Evolutionary conservation across 768 basidiomycete species (phyloP), one percentile per base, ranked within the genome.

Genomic region (Mycena alexandri): DNA sequence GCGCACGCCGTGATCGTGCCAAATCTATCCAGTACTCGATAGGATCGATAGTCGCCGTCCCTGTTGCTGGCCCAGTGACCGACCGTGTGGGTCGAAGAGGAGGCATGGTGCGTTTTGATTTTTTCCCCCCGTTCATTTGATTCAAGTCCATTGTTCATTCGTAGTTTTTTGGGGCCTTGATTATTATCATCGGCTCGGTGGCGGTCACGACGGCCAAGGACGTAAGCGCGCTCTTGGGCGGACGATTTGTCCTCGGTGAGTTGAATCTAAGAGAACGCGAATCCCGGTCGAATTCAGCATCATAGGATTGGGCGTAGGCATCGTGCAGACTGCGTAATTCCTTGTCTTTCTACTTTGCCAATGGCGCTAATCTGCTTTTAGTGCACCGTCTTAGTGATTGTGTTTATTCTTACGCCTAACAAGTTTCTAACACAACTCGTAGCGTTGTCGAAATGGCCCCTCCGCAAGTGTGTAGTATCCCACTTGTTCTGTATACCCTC

Each of bases 381-480:
- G 38, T 14, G 10, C 38, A 38, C 38, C 38, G 38, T 38, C 38
- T 11, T 38, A 38, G 38, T 38, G 14, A 38, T 14, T 38, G 9
- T 9, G 38, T 38, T 38, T 14, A 11, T 38, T 10, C 9, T 38
- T 38, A 38, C 9, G 14, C 38, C 38, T 38, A 38, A 38, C 38
- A 38, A 14, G 9, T 38, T 11, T 38, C 14, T 38, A 11, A 38
- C 38, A 11, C 38, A 38, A 38, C 38, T 14, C 14, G 38, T 11
- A 38, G 38, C 14, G 70, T 71, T 5, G 70, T 71, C 50, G 70
- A 71, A 47, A 71, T 71, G 70, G 57, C 65, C 14, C 69, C 69
- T 24, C 69, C 69, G 3, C 69, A 68, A 59, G 65, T 67, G 21
- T 29, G 51, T 33, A 10, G 19, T 19, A 38, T 36, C 1, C 12